phyloP scores from a whole-genome alignment of 1,139 yeast genomes.

The Sugiyamaella neomexicana region DNA sequence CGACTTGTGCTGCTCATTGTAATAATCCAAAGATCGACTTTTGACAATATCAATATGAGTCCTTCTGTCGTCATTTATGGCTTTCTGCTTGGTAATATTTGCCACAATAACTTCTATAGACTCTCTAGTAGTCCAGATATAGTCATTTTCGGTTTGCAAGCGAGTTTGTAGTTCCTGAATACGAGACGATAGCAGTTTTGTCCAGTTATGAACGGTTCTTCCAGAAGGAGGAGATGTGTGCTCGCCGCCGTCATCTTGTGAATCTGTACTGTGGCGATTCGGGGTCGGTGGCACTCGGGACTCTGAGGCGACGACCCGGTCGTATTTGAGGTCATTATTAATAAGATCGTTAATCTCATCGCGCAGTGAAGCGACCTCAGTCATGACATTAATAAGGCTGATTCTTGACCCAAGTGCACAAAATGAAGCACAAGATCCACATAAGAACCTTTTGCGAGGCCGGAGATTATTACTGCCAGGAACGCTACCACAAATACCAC shows the following conservation, averaged over 20 bases:
- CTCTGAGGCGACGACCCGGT: constrained; percentile 9
- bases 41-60: constrained; percentile 8
- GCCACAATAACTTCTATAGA: constrained; percentile 9
- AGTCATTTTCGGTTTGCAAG: constrained; percentile 11
- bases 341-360: constrained; percentile 26
- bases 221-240: not conserved
- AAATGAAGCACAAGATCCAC: constrained; percentile 36
- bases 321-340: constrained; percentile 16
- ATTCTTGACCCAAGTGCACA: constrained; percentile 33
- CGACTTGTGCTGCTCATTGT: not conserved
- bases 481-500: constrained; percentile 3
- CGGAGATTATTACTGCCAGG: not conserved
- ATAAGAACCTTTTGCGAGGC: constrained; percentile 26
- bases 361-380: constrained; percentile 31
- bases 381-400: constrained; percentile 34
- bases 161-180: constrained; percentile 11
- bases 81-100: constrained; percentile 14
- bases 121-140: constrained; percentile 14
- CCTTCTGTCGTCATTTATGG: constrained; percentile 14
- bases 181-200: constrained; percentile 15
- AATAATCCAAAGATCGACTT: not conserved
- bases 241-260: not conserved
- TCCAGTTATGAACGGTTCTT: constrained; percentile 14
- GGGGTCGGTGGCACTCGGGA: constrained; percentile 21
- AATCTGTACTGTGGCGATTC: not conserved